A percentile compares a stretch with the other conserved stretches of the same genome.
These are phyloP conservation scores for Taiozyma sp. DNA, from an alignment of 1,139 yeast species.

Conservation along the genomic window DNA sequence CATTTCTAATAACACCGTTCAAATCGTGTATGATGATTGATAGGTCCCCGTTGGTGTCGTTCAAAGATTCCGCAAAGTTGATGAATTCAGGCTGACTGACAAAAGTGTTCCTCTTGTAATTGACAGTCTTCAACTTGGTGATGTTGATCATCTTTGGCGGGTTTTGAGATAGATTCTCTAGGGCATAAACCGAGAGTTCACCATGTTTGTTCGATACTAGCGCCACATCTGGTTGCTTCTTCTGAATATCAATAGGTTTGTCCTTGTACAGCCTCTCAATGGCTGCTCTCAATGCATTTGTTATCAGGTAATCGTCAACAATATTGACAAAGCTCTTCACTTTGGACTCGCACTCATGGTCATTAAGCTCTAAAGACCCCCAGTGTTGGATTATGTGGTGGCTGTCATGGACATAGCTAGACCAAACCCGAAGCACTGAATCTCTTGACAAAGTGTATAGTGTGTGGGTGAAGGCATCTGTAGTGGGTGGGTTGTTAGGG, in stretches of 20 bases:
- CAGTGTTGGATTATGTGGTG: slow-evolving; percentile 57
- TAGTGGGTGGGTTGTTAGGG: slow-evolving; percentile 16
- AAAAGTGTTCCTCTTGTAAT: slow-evolving; percentile 24
- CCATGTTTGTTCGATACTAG: slow-evolving; percentile 46
- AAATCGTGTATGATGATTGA: slow-evolving; percentile 47
- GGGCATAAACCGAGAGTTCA: slow-evolving; percentile 39
- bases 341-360: slow-evolving; percentile 17
- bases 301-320: slow-evolving; percentile 53
- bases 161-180: slow-evolving; percentile 47
- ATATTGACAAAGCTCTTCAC: slow-evolving; percentile 39
- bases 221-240: slow-evolving; percentile 48
- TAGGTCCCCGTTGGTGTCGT: slow-evolving; percentile 27
- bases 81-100: slow-evolving; percentile 28
- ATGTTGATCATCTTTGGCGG: slow-evolving; percentile 39
- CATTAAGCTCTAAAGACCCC: slow-evolving; percentile 47
- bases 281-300: slow-evolving; percentile 30
- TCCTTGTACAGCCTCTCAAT: slow-evolving; percentile 17
- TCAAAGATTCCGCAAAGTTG: slow-evolving; percentile 28
- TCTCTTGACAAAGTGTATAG: slow-evolving; percentile 22
- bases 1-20: slow-evolving; percentile 44
- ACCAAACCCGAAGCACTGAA: slow-evolving; percentile 65
- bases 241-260: slow-evolving; percentile 23
- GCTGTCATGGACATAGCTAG: slow-evolving; percentile 58
- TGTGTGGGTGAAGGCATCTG: slow-evolving; percentile 18
- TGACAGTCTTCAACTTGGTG: slow-evolving; percentile 21